A percentile compares a stretch with the other conserved stretches of the same genome.
Conservation (phyloP, 441 rosid genomes). For the Jatropha podagrica region DNA sequence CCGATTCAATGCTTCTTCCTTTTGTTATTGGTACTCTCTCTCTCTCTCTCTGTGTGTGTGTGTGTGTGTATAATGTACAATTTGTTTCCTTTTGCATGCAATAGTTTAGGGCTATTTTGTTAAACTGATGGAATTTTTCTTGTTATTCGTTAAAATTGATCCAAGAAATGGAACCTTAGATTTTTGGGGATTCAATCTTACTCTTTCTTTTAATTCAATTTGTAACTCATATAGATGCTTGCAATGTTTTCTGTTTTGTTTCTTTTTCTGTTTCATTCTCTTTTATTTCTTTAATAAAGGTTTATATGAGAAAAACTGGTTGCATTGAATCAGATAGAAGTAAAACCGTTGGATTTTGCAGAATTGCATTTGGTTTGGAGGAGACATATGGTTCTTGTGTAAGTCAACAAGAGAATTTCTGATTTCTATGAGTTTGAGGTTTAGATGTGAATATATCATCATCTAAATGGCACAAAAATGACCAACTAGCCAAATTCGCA, state of each 20-base stretch:
- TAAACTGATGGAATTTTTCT: not conserved
- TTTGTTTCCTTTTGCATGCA: not conserved
- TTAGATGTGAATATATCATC: conserved; percentile 2
- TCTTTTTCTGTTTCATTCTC: not conserved
- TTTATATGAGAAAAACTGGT: conserved; percentile 5
- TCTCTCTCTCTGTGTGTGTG: too few relatives aligned
- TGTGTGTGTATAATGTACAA: not conserved
- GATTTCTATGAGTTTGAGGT: not conserved
- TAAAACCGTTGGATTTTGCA: not conserved
- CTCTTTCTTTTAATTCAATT: not conserved
- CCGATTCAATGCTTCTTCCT: conserved; percentile 50
- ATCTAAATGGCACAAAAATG: not conserved
- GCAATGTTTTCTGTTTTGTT: not conserved
- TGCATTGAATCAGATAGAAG: conserved; percentile 4
- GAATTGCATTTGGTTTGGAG: not conserved
- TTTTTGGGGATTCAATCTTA: not conserved
- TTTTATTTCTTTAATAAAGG: not conserved
- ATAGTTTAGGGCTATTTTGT: not conserved
- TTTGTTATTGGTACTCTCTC: conserved; percentile 45
- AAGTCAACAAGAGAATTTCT: not conserved
- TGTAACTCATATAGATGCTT: not conserved
- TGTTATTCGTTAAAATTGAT: not conserved
- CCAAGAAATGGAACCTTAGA: not conserved
- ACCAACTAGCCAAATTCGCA: not conserved
- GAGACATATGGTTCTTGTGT: not conserved